phyloP scores from a whole-genome alignment of 306 rosid species.

The Albizia julibrissin region DNA sequence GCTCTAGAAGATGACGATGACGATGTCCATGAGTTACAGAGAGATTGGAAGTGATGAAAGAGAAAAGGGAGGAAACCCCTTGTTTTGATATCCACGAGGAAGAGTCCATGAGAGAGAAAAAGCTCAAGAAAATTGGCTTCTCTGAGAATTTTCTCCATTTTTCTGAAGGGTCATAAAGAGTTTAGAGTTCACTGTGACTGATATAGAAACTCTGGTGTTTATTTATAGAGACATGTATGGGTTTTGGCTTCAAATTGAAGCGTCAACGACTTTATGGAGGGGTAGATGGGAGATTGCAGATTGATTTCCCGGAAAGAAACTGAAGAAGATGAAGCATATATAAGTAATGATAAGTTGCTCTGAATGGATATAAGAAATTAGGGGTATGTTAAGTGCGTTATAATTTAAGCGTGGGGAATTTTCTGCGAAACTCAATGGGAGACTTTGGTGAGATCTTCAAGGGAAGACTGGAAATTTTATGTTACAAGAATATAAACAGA shows the following conservation, averaged over 20 bases:
- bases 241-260: slow-evolving; percentile 20
- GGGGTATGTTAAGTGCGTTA: background rate
- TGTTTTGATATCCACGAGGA: background rate
- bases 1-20: background rate
- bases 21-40: background rate
- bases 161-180: background rate
- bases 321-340: background rate
- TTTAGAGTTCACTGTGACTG: background rate
- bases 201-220: background rate
- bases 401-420: background rate
- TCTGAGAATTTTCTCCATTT: background rate
- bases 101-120: slow-evolving; percentile 2
- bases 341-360: background rate
- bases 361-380: background rate
- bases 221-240: background rate
- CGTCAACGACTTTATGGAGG: slow-evolving; percentile 32
- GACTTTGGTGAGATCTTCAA: background rate
- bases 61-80: slow-evolving; percentile 8
- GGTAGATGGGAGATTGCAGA: background rate
- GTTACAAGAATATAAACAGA: background rate
- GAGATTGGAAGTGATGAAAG: background rate
- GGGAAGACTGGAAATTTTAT: background rate
- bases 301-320: slow-evolving; percentile 14
- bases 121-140: background rate
- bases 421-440: background rate